Conservation (phyloP, 108 stramenopile genomes). For the Nannochloropsis oceanica region DNA sequence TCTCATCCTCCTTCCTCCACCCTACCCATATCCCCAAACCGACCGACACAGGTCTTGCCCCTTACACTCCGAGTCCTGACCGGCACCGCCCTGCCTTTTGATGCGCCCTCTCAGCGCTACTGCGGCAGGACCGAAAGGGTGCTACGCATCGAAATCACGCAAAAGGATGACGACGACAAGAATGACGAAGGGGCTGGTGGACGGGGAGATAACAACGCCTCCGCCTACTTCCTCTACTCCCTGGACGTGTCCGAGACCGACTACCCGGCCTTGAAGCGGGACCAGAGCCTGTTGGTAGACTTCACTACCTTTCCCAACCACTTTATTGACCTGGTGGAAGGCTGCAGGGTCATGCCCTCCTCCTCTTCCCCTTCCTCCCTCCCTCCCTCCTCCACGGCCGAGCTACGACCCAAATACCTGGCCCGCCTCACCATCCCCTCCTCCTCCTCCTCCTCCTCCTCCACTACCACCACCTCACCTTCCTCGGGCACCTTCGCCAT, state of each 20-base stretch:
- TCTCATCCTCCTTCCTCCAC: too few species aligned
- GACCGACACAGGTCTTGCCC: conserved; percentile 1
- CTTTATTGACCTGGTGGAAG: conserved; percentile 38
- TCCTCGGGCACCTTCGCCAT: conserved; percentile 22
- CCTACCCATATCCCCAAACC: too few species aligned
- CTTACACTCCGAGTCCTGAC: conserved; percentile 25
- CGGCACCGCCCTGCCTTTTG: neutral
- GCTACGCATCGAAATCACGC: conserved; percentile 39
- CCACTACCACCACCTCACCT: too few species aligned
- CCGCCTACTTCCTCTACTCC: conserved; percentile 39
- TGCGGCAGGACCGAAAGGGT: conserved; percentile 20
- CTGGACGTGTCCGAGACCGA: conserved; percentile 43
- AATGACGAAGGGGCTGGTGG: too few species aligned
- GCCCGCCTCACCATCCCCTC: neutral
- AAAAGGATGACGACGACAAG: conserved; percentile 19
- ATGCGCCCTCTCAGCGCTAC: conserved; percentile 8
- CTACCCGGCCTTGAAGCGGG: conserved; percentile 39
- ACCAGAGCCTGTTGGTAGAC: conserved; percentile 44
- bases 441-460: neutral
- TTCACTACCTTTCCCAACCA: conserved; percentile 36
- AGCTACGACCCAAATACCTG: neutral
- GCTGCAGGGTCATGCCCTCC: neutral
- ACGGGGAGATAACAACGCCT: neutral
- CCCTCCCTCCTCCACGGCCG: neutral
- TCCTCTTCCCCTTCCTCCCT: neutral